Evolutionary conservation across 2,329 filamentous ascomycete species (phyloP), one percentile per base, ranked within the genome.

Genomic region (Penicillium sp.): DNA sequence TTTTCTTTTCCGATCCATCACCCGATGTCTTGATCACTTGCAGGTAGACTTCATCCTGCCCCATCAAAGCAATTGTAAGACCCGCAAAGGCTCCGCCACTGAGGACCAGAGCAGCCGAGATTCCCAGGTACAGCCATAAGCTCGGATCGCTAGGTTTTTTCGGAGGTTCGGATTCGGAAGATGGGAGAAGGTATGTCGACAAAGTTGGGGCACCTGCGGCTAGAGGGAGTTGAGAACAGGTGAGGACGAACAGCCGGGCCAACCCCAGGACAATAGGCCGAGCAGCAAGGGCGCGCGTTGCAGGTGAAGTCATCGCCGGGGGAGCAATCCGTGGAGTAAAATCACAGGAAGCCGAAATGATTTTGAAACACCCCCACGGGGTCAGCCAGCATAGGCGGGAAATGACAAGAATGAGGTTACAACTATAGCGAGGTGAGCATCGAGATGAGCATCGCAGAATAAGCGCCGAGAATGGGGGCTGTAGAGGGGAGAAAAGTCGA

Each of bases 31-130:
- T 86, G 58, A 99, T 88, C 59, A 99, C 94, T 75, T 97, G 94
- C 13, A 99, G 83, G 72, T 99, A 97, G 65, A 97, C 95, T 72
- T 95, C 92, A 77, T 99, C 94, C 77, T 87, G 84, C 49, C 84
- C 84, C 84, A 87, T 87, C 62, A 87, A 73, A 62, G 74, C 69
- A 61, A 76, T 76, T 53, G 94, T 99, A 72, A 99, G 76, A 27
- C 94, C 94, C 8, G 94, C 94, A 76, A 99, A 99, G 32, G 90
- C 91, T 56, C 94, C 94, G 56, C 94, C 94, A 1, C 90, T 82
- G 54, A 97, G 78, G 8, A 97, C 94, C 50, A 99, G 81, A 20
- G 85, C 81, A 53, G 90, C 82, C 15, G 93, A 95, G 24, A 91
- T 80, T 49, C 86, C 79, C 56, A 94, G 82, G 67, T 97, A 91